Evolutionary conservation across 495 filamentous ascomycete genomes (phyloP).

Genomic region (Poronia punctata): DNA sequence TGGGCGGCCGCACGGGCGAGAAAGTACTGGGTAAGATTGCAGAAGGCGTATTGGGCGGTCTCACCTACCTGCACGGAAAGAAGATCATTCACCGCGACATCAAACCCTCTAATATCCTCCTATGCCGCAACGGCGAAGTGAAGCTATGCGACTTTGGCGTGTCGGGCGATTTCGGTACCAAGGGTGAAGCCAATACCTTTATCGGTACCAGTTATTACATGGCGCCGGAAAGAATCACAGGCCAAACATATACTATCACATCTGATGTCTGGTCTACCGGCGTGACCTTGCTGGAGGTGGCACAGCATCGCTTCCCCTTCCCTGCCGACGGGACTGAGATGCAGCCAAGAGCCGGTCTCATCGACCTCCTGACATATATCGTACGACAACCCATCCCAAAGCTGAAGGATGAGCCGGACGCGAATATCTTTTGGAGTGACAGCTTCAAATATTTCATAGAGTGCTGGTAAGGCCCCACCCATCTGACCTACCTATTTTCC

Average conservation of each 20-base stretch:
- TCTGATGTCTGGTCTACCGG: slow-evolving; percentile 97
- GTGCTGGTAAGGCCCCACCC: slow-evolving; percentile 73
- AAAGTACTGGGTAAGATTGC: slow-evolving; percentile 98
- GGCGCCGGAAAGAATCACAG: slow-evolving; percentile 96
- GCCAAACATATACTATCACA: slow-evolving; percentile 95
- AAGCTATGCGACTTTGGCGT: slow-evolving; percentile 99
- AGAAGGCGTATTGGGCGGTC: slow-evolving; percentile 86
- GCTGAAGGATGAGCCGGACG: slow-evolving; percentile 83
- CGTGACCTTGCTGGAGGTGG: slow-evolving; percentile 93
- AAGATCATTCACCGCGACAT: slow-evolving; percentile 99
- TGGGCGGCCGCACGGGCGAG: slow-evolving; percentile 90
- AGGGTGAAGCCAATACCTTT: slow-evolving; percentile 97
- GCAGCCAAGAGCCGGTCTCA: slow-evolving; percentile 74
- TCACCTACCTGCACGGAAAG: slow-evolving; percentile 92
- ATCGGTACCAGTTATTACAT: slow-evolving; percentile 99
- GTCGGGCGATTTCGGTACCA: slow-evolving; percentile 94
- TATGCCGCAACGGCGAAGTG: slow-evolving; percentile 87
- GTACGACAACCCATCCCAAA: slow-evolving; percentile 93
- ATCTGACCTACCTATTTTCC: background rate
- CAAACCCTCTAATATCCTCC: slow-evolving; percentile 94
- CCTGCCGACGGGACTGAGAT: slow-evolving; percentile 92
- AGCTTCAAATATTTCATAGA: slow-evolving; percentile 99
- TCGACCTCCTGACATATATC: slow-evolving; percentile 94
- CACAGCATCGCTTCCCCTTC: slow-evolving; percentile 97
- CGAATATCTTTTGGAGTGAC: slow-evolving; percentile 82